Conservation (phyloP, 352 stramenopile species). For the Phytophthora pistaciae region DNA sequence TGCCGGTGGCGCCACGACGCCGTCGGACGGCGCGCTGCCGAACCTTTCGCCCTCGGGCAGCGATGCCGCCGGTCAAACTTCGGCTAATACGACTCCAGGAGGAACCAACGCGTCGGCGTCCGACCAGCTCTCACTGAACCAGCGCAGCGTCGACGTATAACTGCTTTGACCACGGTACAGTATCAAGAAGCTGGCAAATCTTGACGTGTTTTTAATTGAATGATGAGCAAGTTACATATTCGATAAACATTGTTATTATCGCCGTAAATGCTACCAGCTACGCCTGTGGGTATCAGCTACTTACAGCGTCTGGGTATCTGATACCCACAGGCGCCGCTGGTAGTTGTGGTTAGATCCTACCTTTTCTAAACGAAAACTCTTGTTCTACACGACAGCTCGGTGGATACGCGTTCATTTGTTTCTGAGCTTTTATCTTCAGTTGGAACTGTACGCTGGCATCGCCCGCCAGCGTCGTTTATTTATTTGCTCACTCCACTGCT, state of each 20-base stretch:
- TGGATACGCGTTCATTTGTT: constrained; percentile 18
- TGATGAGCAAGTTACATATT: constrained; percentile 32
- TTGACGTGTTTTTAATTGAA: constrained; percentile 44
- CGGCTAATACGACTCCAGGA: constrained; percentile 31
- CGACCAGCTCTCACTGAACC: constrained; percentile 77
- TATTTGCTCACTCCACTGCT: constrained; percentile 17
- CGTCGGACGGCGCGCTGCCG: constrained; percentile 39
- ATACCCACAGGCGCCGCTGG: too few relatives aligned
- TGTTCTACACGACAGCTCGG: too few relatives aligned
- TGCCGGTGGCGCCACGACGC: constrained; percentile 13
- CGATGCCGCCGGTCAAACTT: constrained; percentile 39
- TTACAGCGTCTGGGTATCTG: too few relatives aligned
- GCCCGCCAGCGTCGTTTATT: constrained; percentile 21
- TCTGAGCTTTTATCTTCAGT: constrained; percentile 37
- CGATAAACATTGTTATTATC: not conserved
- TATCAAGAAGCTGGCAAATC: constrained; percentile 12
- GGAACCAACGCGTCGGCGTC: constrained; percentile 36
- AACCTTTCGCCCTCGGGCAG: constrained; percentile 59
- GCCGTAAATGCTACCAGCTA: not conserved
- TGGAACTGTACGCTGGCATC: constrained; percentile 24
- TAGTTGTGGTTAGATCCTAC: too few relatives aligned
- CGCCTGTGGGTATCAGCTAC: too few relatives aligned
- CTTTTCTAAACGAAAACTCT: too few relatives aligned
- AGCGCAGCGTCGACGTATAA: constrained; percentile 85
- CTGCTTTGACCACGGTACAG: constrained; percentile 13